Percentiles rank a stretch among this genome's conserved stretches.
These are phyloP conservation scores for Amanita thiersii DNA, from an alignment of 768 basidiomycete species.

Conservation along the genomic window DNA sequence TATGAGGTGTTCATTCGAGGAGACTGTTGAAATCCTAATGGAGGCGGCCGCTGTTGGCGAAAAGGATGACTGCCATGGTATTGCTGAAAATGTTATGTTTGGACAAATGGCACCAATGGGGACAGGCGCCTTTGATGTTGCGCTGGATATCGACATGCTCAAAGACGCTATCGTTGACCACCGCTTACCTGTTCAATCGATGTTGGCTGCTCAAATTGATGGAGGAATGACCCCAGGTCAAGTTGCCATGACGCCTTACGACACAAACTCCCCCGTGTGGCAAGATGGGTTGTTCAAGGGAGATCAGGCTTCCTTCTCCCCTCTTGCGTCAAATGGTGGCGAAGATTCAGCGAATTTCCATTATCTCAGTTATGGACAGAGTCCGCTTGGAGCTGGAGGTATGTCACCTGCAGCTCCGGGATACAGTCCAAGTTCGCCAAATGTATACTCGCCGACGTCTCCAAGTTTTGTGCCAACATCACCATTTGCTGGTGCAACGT, in stretches of 20 bases:
- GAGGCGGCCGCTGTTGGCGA: slow-evolving; percentile 98
- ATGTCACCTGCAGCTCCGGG: slow-evolving; percentile 86
- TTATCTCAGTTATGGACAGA: slow-evolving; percentile 73
- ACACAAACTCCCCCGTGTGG: slow-evolving; percentile 84
- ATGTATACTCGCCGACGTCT: slow-evolving; percentile 82
- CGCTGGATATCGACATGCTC: slow-evolving; percentile 95
- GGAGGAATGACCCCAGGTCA: slow-evolving; percentile 89
- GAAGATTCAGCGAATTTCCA: slow-evolving; percentile 77
- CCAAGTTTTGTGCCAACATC: slow-evolving; percentile 80
- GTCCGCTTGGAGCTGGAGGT: slow-evolving; percentile 73
- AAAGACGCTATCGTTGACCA: slow-evolving; percentile 98
- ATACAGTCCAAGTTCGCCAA: slow-evolving; percentile 90
- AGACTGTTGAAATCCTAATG: slow-evolving; percentile 98
- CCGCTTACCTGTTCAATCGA: slow-evolving; percentile 77
- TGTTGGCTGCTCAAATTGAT: slow-evolving; percentile 71
- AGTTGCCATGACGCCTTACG: slow-evolving; percentile 95
- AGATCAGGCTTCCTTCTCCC: slow-evolving; percentile 90
- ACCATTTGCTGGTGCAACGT: slow-evolving; percentile 75
- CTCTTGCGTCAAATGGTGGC: slow-evolving; percentile 77
- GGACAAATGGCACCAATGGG: slow-evolving; percentile 99
- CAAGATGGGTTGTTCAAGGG: slow-evolving; percentile 71
- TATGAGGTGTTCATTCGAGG: slow-evolving; percentile 98
- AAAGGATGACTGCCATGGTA: slow-evolving; percentile 95
- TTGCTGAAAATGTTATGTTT: slow-evolving; percentile 99
- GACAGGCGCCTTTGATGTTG: slow-evolving; percentile 92